Percentiles rank a stretch among this genome's conserved stretches.
phyloP scores from a whole-genome alignment of 2,329 filamentous ascomycete genomes.

The Fusarium abutilonis region DNA sequence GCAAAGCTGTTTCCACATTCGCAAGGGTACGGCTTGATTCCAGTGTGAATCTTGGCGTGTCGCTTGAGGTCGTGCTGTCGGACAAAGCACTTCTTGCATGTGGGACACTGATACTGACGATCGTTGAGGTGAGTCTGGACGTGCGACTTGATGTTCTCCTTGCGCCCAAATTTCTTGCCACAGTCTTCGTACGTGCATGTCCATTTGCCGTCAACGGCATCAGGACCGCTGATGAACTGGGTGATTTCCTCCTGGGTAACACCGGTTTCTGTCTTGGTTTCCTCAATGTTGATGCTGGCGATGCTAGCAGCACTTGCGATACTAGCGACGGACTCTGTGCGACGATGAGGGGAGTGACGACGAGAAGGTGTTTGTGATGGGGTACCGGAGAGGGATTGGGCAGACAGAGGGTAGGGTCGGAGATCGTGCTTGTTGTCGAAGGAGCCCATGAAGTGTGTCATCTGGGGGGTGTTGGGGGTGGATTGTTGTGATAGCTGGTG shows the following conservation, averaged over 20 bases:
- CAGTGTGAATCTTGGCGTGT: slow-evolving; percentile 96
- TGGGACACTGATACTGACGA: slow-evolving; percentile 91
- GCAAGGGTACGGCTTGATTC: slow-evolving; percentile 94
- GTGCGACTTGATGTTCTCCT: slow-evolving; percentile 98
- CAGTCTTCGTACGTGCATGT: slow-evolving; percentile 81
- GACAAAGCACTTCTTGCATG: slow-evolving; percentile 95
- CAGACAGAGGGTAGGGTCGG: slow-evolving; percentile 43
- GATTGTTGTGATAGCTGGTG: slow-evolving; percentile 59
- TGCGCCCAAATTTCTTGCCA: slow-evolving; percentile 90
- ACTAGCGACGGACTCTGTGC: slow-evolving; percentile 69
- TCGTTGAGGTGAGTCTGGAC: slow-evolving; percentile 98
- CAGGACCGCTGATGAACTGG: slow-evolving; percentile 76
- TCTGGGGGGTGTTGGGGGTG: slow-evolving; percentile 62
- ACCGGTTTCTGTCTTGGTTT: slow-evolving; percentile 79
- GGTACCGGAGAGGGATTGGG: slow-evolving; percentile 32
- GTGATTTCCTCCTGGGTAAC: slow-evolving; percentile 87
- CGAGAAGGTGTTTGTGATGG: slow-evolving; percentile 33
- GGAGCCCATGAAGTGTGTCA: slow-evolving; percentile 54
- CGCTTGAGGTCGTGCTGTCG: slow-evolving; percentile 97
- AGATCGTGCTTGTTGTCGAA: slow-evolving; percentile 58
- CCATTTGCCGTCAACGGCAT: slow-evolving; percentile 80
- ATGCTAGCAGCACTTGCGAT: slow-evolving; percentile 68
- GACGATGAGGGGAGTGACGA: slow-evolving; percentile 56
- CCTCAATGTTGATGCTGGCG: slow-evolving; percentile 70
- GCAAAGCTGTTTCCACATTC: slow-evolving; percentile 95